Evolutionary conservation across 139 green algal genomes (phyloP).

Genomic region (Eudorina sp.): DNA sequence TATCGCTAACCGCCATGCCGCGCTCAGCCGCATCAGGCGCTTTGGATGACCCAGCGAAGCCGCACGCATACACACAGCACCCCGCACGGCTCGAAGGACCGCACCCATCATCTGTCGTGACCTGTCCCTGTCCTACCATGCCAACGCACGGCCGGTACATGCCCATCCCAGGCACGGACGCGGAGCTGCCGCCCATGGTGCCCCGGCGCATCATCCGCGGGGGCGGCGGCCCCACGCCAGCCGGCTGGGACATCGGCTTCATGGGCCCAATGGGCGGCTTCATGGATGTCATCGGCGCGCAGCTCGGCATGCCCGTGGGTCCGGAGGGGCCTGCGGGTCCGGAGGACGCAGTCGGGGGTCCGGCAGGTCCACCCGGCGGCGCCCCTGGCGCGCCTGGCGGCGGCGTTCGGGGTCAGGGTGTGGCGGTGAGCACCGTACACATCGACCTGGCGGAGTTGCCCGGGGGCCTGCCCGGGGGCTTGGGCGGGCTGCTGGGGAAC

Average conservation of each 20-base stretch:
- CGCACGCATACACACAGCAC: no score
- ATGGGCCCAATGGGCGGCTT: slow-evolving; percentile 36
- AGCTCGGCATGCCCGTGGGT: not conserved
- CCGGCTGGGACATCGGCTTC: not conserved
- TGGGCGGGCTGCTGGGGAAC: not conserved
- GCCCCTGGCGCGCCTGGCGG: not conserved
- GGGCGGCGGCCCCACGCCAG: not conserved
- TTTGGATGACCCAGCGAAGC: no score
- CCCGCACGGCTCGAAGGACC: no score
- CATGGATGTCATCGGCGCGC: slow-evolving; percentile 14
- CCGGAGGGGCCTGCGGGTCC: not conserved
- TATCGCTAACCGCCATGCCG: no score
- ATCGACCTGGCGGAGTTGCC: slow-evolving; percentile 6
- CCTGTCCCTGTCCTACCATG: no score
- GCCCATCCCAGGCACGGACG: not conserved
- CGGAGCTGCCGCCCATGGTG: slow-evolving; percentile 2
- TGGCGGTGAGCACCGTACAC: not conserved
- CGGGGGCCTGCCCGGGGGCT: not conserved
- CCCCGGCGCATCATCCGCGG: not conserved
- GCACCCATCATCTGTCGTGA: no score
- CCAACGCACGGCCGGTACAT: no score
- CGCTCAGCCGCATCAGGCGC: no score
- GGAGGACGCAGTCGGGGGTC: not conserved
- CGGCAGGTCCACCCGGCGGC: not conserved
- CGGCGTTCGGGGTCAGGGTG: not conserved